phyloP scores from a whole-genome alignment of 1,284 basidiomycete genomes.

The Heliocybe sulcata region DNA sequence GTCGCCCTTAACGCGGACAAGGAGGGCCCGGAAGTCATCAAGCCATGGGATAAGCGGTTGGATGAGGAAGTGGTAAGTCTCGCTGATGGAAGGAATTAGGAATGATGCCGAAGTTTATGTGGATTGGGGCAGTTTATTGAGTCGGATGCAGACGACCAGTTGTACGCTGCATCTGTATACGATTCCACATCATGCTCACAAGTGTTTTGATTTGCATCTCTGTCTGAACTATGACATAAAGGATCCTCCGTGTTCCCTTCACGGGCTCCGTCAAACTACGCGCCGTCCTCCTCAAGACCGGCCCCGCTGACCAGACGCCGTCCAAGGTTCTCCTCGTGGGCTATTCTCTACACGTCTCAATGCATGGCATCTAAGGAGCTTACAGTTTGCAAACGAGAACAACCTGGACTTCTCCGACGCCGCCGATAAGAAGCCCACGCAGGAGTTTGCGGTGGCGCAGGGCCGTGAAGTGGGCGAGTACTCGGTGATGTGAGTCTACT shows the following conservation, averaged over 20 bases:
- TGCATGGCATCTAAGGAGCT: not conserved
- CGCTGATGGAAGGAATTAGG: too few relatives aligned
- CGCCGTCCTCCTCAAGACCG: conserved; percentile 66
- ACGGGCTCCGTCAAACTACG: conserved; percentile 74
- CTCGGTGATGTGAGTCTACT: conserved; percentile 47
- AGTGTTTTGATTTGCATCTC: too few relatives aligned
- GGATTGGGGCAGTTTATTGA: conserved; percentile 49
- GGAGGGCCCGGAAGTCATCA: conserved; percentile 50
- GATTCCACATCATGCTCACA: too few relatives aligned
- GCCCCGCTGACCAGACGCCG: conserved; percentile 67
- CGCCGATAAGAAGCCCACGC: conserved; percentile 48
- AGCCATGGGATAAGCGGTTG: conserved; percentile 68
- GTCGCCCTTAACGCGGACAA: conserved; percentile 56
- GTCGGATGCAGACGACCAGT: conserved; percentile 79
- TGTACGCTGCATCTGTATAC: conserved; percentile 36
- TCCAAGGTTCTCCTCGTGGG: conserved; percentile 57
- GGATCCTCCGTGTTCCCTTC: conserved; percentile 75
- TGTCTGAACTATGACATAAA: conserved; percentile 21
- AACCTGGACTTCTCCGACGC: conserved; percentile 73
- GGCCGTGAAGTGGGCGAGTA: conserved; percentile 74
- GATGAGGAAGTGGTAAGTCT: conserved; percentile 52
- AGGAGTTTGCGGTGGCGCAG: conserved; percentile 62
- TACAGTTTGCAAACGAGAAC: conserved; percentile 63
- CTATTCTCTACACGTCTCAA: conserved; percentile 3
- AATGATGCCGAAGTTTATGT: too few relatives aligned